Conservation (phyloP, 441 rosid species). For the Geranium incanum region DNA sequence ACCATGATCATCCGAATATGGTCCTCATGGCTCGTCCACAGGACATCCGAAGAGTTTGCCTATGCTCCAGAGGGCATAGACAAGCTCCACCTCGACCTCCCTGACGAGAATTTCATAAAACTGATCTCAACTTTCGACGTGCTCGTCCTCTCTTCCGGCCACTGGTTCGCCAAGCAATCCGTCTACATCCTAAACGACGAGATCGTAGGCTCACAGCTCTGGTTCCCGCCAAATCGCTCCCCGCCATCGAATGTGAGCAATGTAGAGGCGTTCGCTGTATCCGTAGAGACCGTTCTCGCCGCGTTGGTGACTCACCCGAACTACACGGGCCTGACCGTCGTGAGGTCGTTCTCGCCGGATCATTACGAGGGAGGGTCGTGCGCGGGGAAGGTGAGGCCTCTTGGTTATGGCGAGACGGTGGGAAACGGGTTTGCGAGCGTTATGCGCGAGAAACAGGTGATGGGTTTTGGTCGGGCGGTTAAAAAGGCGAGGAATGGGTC, state of each 20-base stretch:
- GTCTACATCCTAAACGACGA: constrained; percentile 68
- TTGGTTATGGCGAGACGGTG: constrained; percentile 48
- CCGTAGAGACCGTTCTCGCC: constrained; percentile 67
- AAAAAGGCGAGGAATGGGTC: constrained; percentile 37
- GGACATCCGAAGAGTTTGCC: constrained; percentile 48
- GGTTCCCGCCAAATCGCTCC: constrained; percentile 72
- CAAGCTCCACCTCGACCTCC: constrained; percentile 74
- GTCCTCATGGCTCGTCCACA: constrained; percentile 94
- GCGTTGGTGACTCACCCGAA: constrained; percentile 59
- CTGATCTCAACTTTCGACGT: constrained; percentile 59
- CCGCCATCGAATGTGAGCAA: constrained; percentile 66
- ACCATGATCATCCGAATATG: constrained; percentile 75
- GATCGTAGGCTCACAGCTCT: constrained; percentile 83
- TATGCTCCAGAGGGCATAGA: constrained; percentile 65
- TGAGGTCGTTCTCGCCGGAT: constrained; percentile 84
- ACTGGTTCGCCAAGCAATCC: constrained; percentile 95
- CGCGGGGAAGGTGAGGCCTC: constrained; percentile 73
- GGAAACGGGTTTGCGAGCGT: constrained; percentile 65
- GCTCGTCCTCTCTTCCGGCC: constrained; percentile 81
- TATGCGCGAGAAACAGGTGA: constrained; percentile 77
- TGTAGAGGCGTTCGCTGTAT: constrained; percentile 72
- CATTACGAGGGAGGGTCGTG: constrained; percentile 97
- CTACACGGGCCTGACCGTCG: constrained; percentile 64
- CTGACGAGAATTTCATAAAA: constrained; percentile 68
- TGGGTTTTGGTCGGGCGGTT: constrained; percentile 44